phyloP scores from a whole-genome alignment of 768 basidiomycete genomes.

The Trichaptum fuscoviolaceum region DNA sequence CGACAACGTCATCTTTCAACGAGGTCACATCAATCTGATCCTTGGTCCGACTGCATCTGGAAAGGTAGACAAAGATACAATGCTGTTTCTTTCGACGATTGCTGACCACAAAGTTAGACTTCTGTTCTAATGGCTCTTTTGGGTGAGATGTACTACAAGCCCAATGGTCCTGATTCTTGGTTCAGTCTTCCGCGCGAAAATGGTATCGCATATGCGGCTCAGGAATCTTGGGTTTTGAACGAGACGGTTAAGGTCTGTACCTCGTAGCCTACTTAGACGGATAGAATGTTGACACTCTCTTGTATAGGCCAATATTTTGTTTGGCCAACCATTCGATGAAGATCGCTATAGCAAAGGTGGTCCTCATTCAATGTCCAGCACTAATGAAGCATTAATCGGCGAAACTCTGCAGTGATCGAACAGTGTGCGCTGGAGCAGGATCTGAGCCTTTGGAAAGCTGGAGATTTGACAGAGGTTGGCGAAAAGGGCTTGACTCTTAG shows the following conservation, averaged over 20 bases:
- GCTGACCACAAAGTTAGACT: constrained; percentile 11
- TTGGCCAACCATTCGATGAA: constrained; percentile 41
- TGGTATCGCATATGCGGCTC: constrained; percentile 43
- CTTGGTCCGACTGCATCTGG: constrained; percentile 28
- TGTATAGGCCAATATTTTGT: constrained; percentile 43
- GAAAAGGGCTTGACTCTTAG: constrained; percentile 49
- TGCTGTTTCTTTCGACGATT: neutral
- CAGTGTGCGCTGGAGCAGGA: constrained; percentile 30
- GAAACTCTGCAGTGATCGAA: constrained; percentile 16
- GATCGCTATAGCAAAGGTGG: constrained; percentile 36
- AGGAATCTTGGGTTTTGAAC: constrained; percentile 46
- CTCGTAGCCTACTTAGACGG: neutral
- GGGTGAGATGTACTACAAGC: constrained; percentile 29
- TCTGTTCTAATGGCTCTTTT: constrained; percentile 27
- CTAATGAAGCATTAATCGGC: neutral
- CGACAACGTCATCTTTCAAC: constrained; percentile 15
- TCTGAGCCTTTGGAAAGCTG: constrained; percentile 35
- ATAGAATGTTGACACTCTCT: neutral
- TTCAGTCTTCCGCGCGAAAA: constrained; percentile 38
- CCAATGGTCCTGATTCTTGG: constrained; percentile 28
- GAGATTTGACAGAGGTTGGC: constrained; percentile 52
- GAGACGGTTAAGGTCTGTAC: constrained; percentile 31
- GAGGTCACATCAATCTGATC: constrained; percentile 21
- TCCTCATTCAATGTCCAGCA: neutral
- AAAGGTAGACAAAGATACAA: constrained; percentile 13